Evolutionary conservation across 78 protist genomes (phyloP).

Genomic region (Pelomyxa schiedti): DNA sequence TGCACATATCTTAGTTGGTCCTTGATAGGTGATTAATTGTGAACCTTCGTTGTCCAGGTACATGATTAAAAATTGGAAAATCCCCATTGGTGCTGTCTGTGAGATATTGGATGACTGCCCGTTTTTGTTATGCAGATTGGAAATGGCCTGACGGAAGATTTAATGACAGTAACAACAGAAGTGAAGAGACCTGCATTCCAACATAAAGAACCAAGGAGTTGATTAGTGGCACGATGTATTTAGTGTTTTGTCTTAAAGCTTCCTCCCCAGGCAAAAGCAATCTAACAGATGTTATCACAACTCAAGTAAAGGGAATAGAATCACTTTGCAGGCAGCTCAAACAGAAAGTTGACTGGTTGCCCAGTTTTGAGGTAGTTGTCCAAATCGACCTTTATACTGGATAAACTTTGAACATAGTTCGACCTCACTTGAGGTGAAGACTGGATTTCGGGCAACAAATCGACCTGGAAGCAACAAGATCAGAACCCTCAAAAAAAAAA

Average conservation of each 20-base stretch:
- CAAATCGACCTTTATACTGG: constrained; percentile 28
- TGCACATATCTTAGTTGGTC: not conserved
- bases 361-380: constrained; percentile 59
- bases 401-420: constrained; percentile 35
- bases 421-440: constrained; percentile 67
- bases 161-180: too few relatives aligned
- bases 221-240: constrained; percentile 73
- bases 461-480: constrained; percentile 56
- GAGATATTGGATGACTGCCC: not conserved
- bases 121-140: constrained; percentile 37
- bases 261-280: constrained; percentile 23
- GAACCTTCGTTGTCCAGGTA: constrained; percentile 85
- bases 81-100: constrained; percentile 62
- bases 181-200: too few relatives aligned
- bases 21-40: not conserved
- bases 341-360: constrained; percentile 34
- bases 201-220: constrained; percentile 82
- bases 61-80: constrained; percentile 52
- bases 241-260: constrained; percentile 18
- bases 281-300: too few relatives aligned
- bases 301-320: too few relatives aligned
- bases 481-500: too few relatives aligned
- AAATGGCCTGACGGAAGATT: too few relatives aligned
- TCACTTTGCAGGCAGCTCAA: constrained; percentile 25
- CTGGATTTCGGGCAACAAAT: constrained; percentile 79